phyloP scores from a whole-genome alignment of 805 yeast species.

The Wickerhamiella occidentalis region DNA sequence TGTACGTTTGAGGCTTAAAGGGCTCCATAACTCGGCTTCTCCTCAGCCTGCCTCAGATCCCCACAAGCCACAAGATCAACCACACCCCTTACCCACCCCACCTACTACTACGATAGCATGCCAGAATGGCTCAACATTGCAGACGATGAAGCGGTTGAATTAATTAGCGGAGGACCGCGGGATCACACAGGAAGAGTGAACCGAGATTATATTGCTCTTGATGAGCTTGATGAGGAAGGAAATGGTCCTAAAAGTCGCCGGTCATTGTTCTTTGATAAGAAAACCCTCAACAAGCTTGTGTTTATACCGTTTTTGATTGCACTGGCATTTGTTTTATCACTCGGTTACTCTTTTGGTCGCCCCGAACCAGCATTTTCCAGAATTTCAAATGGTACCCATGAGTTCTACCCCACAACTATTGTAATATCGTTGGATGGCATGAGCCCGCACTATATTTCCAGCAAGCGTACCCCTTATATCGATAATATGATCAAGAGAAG shows the following conservation, averaged over 20 bases:
- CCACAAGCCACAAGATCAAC: too few species aligned
- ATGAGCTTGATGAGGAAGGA: slow-evolving; percentile 20
- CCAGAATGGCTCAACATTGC: slow-evolving; percentile 9
- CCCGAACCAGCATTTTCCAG: background rate
- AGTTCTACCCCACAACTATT: slow-evolving; percentile 67
- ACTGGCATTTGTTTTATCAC: slow-evolving; percentile 10
- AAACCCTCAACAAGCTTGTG: slow-evolving; percentile 1
- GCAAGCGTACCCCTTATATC: slow-evolving; percentile 56
- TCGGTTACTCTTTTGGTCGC: slow-evolving; percentile 9
- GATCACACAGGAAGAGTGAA: background rate
- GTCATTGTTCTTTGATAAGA: background rate
- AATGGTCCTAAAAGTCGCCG: background rate
- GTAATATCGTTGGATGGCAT: slow-evolving; percentile 77
- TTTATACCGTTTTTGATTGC: slow-evolving; percentile 10
- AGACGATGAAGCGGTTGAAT: slow-evolving; percentile 6
- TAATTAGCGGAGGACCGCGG: background rate
- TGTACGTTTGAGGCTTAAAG: too few species aligned
- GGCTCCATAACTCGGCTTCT: too few species aligned
- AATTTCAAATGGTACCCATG: slow-evolving; percentile 49
- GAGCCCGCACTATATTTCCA: slow-evolving; percentile 74
- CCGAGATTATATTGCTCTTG: slow-evolving; percentile 18
- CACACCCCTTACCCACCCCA: background rate
- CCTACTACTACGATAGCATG: background rate
- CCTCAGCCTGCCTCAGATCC: too few species aligned
- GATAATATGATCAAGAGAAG: slow-evolving; percentile 43